Evolutionary conservation across 1,284 basidiomycete genomes (phyloP), one percentile per base, ranked within the genome.

Genomic region (Neolentinus lepideus): DNA sequence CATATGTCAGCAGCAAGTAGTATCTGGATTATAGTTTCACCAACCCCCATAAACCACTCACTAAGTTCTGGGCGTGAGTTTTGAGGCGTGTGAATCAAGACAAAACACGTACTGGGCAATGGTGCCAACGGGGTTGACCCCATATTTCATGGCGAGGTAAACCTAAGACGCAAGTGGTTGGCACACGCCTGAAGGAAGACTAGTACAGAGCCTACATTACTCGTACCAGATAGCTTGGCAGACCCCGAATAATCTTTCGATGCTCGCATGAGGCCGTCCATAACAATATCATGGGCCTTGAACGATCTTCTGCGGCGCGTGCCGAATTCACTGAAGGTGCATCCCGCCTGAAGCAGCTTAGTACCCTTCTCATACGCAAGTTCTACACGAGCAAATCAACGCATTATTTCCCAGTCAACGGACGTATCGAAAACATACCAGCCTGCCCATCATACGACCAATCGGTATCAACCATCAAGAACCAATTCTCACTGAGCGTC

Each of bases 21-120:
- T 2, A 22, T 43, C 11, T 21, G 22, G 19, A 45, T 14, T 51
- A 54, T 10, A 48, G 51, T 25, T 35, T 19, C 6, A 66, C 83
- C 66, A 69, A 86, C 87, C 48, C 88, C 94, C 94, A 98, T 98
- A 66, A 92, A 93, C 92, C 93, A 96, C 72, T 98, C 93, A 67
- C 89, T 92, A 59, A 2, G 25, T 21, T 26, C 10, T 33, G 47
- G 16, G 38, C 48, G 9, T 59, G 22, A 52, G 25, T 54, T 26
- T 62, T 58, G 12, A 55, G 26, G 58, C 48, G 43, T 1, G 52
- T 31, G 27, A 3, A 36, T 35, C 33, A 24, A 54, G 59, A 38
- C 51, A 48, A 53, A n/a, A 19, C 14, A 76, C 85, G 63, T 70
- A 91, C 88, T 96, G 93, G 9, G 92, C 92, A 53, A 96, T 93